Percentiles rank a stretch among this genome's conserved stretches.
Conservation (phyloP, 768 basidiomycete genomes). For the Mycena haematopus region DNA sequence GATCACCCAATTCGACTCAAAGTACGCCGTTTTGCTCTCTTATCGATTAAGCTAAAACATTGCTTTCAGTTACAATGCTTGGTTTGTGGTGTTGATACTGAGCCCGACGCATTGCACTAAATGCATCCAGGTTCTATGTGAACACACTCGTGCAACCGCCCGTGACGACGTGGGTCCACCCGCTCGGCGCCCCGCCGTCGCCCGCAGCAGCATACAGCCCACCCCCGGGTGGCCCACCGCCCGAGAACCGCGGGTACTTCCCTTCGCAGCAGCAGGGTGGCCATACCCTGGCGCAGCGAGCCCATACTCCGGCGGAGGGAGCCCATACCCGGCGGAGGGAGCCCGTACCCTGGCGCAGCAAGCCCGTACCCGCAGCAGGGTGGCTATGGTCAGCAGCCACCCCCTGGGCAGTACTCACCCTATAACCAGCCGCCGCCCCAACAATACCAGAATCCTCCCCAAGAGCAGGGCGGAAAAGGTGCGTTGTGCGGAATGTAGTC, state of each 20-base stretch:
- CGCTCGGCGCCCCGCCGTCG: slow-evolving; percentile 56
- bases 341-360: slow-evolving; percentile 31
- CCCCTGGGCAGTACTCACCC: slow-evolving; percentile 29
- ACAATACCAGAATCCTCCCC: slow-evolving; percentile 35
- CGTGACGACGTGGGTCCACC: slow-evolving; percentile 73
- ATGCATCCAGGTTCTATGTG: slow-evolving; percentile 73
- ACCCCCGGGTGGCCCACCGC: slow-evolving; percentile 56
- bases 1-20: slow-evolving; percentile 69
- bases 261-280: slow-evolving; percentile 17
- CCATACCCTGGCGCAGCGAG: no score
- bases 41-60: slow-evolving; percentile 32
- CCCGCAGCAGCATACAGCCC: slow-evolving; percentile 47
- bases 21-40: slow-evolving; percentile 56
- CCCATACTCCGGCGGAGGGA: slow-evolving; percentile 17
- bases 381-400: slow-evolving; percentile 18
- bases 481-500: no score
- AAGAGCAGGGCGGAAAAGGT: slow-evolving; percentile 27
- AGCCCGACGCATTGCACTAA: neutral
- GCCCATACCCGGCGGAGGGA: slow-evolving; percentile 28
- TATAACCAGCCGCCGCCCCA: slow-evolving; percentile 33
- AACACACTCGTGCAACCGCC: slow-evolving; percentile 69
- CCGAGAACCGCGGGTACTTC: no score
- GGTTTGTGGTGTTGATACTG: slow-evolving; percentile 48
- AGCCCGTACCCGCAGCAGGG: slow-evolving; percentile 32
- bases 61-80: slow-evolving; percentile 70